Evolutionary conservation across 108 stramenopile species (phyloP).

Genomic region (Nannochloropsis salina): DNA sequence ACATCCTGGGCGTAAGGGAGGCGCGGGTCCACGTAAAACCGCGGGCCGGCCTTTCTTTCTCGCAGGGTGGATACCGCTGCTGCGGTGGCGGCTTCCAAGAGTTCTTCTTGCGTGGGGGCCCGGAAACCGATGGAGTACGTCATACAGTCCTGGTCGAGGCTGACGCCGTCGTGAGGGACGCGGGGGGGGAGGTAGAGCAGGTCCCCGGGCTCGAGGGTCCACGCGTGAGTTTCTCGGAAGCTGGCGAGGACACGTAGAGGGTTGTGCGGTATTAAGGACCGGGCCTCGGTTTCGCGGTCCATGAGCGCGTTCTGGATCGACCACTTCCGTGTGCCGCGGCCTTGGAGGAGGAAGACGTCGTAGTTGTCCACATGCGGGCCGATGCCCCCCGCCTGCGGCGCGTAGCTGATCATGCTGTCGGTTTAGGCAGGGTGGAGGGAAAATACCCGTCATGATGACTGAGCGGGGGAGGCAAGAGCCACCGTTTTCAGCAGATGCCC

Average conservation of each 20-base stretch:
- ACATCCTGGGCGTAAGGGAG: background rate
- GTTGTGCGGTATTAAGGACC: constrained; percentile 55
- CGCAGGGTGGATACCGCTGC: background rate
- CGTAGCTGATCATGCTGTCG: constrained; percentile 77
- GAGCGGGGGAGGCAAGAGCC: background rate
- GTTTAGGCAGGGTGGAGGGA: background rate
- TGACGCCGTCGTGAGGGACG: constrained; percentile 73
- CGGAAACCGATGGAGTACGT: constrained; percentile 47
- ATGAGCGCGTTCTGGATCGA: constrained; percentile 53
- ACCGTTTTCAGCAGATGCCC: background rate
- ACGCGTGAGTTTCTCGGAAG: constrained; percentile 42
- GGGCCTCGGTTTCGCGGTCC: constrained; percentile 25
- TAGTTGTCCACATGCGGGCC: constrained; percentile 90
- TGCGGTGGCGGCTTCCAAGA: constrained; percentile 21
- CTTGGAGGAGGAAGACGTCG: constrained; percentile 89
- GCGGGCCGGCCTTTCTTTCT: background rate
- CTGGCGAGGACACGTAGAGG: constrained; percentile 66
- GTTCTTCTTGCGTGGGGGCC: constrained; percentile 32
- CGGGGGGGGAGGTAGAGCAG: constrained; percentile 85
- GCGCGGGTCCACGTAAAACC: background rate
- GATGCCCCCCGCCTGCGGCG: constrained; percentile 71
- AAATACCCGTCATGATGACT: constrained; percentile 34
- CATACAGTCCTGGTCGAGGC: constrained; percentile 51
- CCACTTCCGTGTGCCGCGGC: constrained; percentile 66
- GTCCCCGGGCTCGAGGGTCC: constrained; percentile 71